Percentiles rank a stretch among this genome's conserved stretches.
These are phyloP conservation scores for Penicillium paneum DNA, from an alignment of 2,329 filamentous ascomycete species.

Conservation along the genomic window DNA sequence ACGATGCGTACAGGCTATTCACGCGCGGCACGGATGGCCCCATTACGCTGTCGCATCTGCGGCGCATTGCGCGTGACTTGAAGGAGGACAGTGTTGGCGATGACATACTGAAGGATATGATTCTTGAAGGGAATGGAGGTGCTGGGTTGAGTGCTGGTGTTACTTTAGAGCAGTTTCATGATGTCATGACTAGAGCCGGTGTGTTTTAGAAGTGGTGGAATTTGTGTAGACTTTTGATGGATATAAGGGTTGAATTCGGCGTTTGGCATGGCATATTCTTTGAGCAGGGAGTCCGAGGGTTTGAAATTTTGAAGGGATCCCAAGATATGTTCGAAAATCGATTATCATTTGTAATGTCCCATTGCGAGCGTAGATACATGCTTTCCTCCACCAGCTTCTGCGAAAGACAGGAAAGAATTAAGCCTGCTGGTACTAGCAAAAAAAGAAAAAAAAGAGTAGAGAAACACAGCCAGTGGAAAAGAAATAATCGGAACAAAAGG, in stretches of 20 bases:
- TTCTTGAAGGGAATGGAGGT: conserved; percentile 86
- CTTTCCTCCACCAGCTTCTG: conserved; percentile 12
- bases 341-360: conserved; percentile 8
- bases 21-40: conserved; percentile 54
- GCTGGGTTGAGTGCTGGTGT: conserved; percentile 69
- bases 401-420: conserved; percentile 7
- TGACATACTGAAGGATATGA: conserved; percentile 85
- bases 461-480: conserved; percentile 12
- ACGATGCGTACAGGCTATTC: conserved; percentile 80
- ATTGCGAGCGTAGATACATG: conserved; percentile 22
- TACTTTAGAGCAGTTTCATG: conserved; percentile 74
- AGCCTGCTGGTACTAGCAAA: conserved; percentile 8
- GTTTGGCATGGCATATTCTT: neutral
- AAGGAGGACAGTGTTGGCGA: conserved; percentile 77
- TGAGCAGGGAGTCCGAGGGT: neutral
- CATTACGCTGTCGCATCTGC: conserved; percentile 79
- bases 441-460: conserved; percentile 12
- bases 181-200: conserved; percentile 79
- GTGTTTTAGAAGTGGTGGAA: conserved; percentile 58
- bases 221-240: conserved; percentile 2
- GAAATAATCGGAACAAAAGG: conserved; percentile 3
- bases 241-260: conserved; percentile 4
- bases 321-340: neutral
- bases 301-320: neutral
- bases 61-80: conserved; percentile 72